phyloP scores from a whole-genome alignment of 106 monocot species.

The Agapanthus africanus region DNA sequence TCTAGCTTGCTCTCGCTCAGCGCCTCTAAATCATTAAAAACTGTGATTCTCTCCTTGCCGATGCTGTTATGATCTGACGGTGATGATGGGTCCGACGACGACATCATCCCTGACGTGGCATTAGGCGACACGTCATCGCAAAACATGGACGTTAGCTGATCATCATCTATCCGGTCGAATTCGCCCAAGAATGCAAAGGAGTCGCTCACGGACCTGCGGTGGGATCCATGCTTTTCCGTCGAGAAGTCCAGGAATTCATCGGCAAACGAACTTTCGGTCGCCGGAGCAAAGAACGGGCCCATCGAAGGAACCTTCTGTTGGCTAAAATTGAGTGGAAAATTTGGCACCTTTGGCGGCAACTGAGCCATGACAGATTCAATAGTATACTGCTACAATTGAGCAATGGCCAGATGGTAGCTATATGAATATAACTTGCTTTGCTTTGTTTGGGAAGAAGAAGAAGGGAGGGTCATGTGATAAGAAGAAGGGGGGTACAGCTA shows the following conservation, averaged over 20 bases:
- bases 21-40: slow-evolving; percentile 23
- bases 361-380: slow-evolving; percentile 36
- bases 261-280: slow-evolving; percentile 34
- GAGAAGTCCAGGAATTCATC: slow-evolving; percentile 83
- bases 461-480: neutral
- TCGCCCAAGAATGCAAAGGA: slow-evolving; percentile 54
- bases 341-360: slow-evolving; percentile 60
- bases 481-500: slow-evolving; percentile 3
- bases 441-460: neutral
- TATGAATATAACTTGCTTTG: no score
- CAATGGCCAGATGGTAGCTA: no score
- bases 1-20: slow-evolving; percentile 31
- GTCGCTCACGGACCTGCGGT: slow-evolving; percentile 60
- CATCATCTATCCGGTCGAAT: slow-evolving; percentile 75
- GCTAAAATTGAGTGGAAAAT: slow-evolving; percentile 15
- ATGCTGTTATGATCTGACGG: slow-evolving; percentile 38
- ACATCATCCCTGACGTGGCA: neutral
- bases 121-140: slow-evolving; percentile 34
- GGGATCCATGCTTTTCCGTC: slow-evolving; percentile 39
- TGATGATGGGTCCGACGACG: slow-evolving; percentile 28
- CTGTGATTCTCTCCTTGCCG: slow-evolving; percentile 29
- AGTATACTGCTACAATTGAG: neutral
- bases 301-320: slow-evolving; percentile 13
- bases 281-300: neutral
- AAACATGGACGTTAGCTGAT: slow-evolving; percentile 84